Base-by-base conservation (phyloP, 768 basidiomycete species). In the Mrakia blollopis region DNA sequence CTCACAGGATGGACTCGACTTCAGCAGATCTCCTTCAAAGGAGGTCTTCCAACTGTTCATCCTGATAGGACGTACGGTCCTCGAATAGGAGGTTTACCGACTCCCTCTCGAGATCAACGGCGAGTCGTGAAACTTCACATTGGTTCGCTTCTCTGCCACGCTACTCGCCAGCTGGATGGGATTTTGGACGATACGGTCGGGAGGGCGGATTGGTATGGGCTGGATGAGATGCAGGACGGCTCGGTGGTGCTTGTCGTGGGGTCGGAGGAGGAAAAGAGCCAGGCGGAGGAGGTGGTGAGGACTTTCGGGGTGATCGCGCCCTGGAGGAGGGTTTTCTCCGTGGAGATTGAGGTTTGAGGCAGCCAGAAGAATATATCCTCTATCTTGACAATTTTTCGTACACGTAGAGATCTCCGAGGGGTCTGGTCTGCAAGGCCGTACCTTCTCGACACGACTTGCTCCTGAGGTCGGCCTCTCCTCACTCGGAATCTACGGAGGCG, bases 201-300 rank as follows among this genome's bases (percentile, higher is more conserved):
- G n/a, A 57, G 57, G 11, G 25, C 2, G 1, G 25, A 2, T 0
- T n/a, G 25, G 25, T 57, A 28, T 10, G 57, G 57, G 13, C 57
- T 57, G 0, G 57, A 28, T 25, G 0, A 1, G 23, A 57, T 57
- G 57, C 57, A 57, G 28, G 57, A n/a, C 4, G 57, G 57, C 7
- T 57, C 57, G 57, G 8, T 57, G 57, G 57, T 57, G n/a, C 5
- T 57, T n/a, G 57, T 57, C 2, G 57, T 57, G 3, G 57, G 57
- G 57, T 57, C 57, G 57, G 25, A 57, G 25, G 57, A 57, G 57
- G 57, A 57, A n/a, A 57, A 57, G 57, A 57, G n/a, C n/a, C n/a
- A 28, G 57, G 25, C 57, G 8, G 57, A 57, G 57, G 7, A 57
- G 57, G 4, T 57, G 57, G 57, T 57, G n/a, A 11, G 25, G 57